Conservation (phyloP, 2,329 filamentous ascomycete species). For the Diaporthe sp. region DNA sequence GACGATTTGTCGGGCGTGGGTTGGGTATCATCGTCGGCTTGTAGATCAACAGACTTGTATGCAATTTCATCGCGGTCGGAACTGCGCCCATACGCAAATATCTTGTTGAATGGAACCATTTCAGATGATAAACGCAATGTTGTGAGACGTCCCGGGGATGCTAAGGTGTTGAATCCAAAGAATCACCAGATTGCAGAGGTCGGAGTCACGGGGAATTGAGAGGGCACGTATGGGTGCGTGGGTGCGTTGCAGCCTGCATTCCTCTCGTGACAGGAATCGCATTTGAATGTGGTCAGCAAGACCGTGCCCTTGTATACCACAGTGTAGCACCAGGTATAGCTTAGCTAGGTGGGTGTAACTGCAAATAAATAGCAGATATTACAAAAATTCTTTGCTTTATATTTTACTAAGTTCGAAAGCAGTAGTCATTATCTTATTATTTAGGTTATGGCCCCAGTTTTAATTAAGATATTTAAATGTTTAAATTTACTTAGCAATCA, state of each 20-base stretch:
- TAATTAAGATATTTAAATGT: not conserved
- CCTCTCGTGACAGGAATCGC: not conserved
- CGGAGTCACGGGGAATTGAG: not conserved
- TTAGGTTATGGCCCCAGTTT: not conserved
- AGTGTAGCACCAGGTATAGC: not conserved
- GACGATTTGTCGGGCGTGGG: not conserved
- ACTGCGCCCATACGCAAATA: not conserved
- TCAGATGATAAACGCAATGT: not conserved
- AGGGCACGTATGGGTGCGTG: no score
- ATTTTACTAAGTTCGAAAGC: not conserved
- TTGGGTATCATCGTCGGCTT: conserved; percentile 7
- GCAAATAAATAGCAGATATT: not conserved
- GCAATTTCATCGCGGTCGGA: conserved; percentile 18
- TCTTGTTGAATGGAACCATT: not conserved
- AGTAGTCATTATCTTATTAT: not conserved
- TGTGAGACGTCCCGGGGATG: not conserved
- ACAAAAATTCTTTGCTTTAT: not conserved
- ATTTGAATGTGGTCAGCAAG: not conserved
- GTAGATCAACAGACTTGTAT: conserved; percentile 22
- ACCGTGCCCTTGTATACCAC: not conserved
- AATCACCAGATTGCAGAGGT: not conserved
- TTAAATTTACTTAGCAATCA: not conserved
- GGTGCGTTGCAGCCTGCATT: no score
- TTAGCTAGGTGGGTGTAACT: no score
- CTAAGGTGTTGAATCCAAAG: not conserved